Evolutionary conservation across 805 yeast genomes (phyloP).

Genomic region (Kazachstania martiniae): DNA sequence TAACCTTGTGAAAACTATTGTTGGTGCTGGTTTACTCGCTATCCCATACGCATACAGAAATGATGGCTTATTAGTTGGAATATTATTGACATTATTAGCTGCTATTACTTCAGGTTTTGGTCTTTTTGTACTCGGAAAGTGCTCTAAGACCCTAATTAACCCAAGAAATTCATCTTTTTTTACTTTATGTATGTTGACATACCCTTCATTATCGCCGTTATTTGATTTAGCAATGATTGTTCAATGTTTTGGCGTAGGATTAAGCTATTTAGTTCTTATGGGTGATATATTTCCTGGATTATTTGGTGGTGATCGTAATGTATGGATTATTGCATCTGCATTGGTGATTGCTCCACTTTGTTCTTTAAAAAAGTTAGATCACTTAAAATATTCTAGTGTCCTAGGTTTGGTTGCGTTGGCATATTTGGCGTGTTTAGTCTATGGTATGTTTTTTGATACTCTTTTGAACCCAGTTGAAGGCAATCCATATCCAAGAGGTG

Average conservation of each 20-base stretch:
- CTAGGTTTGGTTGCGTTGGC: slow-evolving; percentile 57
- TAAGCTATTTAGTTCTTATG: slow-evolving; percentile 59
- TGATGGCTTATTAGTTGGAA: slow-evolving; percentile 55
- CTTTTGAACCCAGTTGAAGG: too few species aligned
- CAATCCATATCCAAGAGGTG: too few species aligned
- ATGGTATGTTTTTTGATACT: slow-evolving; percentile 39
- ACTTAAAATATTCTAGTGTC: slow-evolving; percentile 60
- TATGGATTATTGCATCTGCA: slow-evolving; percentile 39
- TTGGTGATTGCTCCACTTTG: slow-evolving; percentile 53
- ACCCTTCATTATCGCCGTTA: slow-evolving; percentile 57
- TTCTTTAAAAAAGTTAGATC: slow-evolving; percentile 51
- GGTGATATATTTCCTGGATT: slow-evolving; percentile 68
- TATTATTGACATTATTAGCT: slow-evolving; percentile 44
- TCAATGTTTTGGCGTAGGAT: slow-evolving; percentile 72
- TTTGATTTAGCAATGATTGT: slow-evolving; percentile 66
- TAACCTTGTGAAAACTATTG: slow-evolving; percentile 62
- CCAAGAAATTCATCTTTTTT: slow-evolving; percentile 60
- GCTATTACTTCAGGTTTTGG: slow-evolving; percentile 62
- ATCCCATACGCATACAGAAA: slow-evolving; percentile 61
- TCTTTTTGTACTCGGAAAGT: slow-evolving; percentile 47
- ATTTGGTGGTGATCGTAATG: slow-evolving; percentile 34
- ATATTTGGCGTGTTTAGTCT: slow-evolving; percentile 35
- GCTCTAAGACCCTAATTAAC: slow-evolving; percentile 42
- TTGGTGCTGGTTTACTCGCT: slow-evolving; percentile 69
- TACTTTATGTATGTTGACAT: slow-evolving; percentile 57